These are phyloP conservation scores for Dendrobium catenatum DNA, from an alignment of 106 monocot genomes.

Conservation along the genomic window DNA sequence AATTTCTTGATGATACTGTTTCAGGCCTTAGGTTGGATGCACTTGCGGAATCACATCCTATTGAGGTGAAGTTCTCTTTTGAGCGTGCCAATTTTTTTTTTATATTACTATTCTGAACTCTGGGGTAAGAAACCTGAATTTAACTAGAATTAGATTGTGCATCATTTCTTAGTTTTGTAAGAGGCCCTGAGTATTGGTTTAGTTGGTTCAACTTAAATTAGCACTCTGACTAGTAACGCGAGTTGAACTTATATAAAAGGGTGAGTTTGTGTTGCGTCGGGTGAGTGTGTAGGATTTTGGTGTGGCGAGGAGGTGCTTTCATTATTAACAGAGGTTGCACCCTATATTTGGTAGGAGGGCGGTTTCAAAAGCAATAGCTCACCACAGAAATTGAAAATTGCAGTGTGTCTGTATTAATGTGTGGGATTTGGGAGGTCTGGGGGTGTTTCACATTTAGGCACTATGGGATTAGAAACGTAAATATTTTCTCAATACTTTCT, in stretches of 20 bases:
- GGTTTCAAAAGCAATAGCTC: too few relatives aligned
- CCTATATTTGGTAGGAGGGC: background rate
- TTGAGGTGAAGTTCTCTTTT: constrained; percentile 59
- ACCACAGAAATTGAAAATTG: too few relatives aligned
- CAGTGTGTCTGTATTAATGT: too few relatives aligned
- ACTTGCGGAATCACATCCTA: constrained; percentile 92
- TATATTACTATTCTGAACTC: background rate
- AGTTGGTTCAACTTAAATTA: background rate
- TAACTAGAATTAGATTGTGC: background rate
- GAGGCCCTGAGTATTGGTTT: background rate
- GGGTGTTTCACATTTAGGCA: background rate
- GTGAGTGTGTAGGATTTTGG: background rate
- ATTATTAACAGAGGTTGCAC: background rate
- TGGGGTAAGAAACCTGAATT: constrained; percentile 1
- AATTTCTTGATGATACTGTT: constrained; percentile 78
- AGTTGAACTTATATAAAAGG: background rate
- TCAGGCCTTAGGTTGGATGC: constrained; percentile 75
- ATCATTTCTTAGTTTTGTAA: background rate
- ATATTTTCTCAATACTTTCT: background rate
- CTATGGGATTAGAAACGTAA: background rate
- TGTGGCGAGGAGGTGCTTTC: background rate
- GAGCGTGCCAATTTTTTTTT: background rate
- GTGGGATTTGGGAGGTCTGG: background rate
- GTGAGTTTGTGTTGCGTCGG: background rate
- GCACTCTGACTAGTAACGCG: background rate